Base-by-base conservation (phyloP, 2,329 filamentous ascomycete species). In the Pestalotiopsis sp. region DNA sequence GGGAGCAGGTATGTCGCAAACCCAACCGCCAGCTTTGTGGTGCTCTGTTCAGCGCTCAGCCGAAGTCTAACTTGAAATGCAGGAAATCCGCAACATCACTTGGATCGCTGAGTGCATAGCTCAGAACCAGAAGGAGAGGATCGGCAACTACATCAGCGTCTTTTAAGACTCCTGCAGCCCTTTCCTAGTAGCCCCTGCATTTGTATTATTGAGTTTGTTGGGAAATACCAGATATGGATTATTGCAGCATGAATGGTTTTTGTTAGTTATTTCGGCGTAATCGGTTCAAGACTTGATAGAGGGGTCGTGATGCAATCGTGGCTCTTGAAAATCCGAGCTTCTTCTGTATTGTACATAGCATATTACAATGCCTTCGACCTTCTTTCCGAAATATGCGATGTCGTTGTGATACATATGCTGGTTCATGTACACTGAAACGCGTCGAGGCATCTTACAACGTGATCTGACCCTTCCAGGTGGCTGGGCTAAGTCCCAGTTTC, bases 41-140 rank as follows among this genome's bases (percentile, higher is more conserved):
- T 31, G 17, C 23, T 3, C 36, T 3, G 20, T 14, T 41, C 17
- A 45, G 39, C 27, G 14, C 13, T 64, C 6, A 58, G 14, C 45
- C 6, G 14, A 58, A n/a, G 25, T 56, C 67, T 72, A 72, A 72
- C 72, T 64, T 52, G 66, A 67, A 78, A 83, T 23, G 6, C 71
- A 98, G 95, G 96, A 99, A 92, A 98, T 98, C 76, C 93, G 96
- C 73, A 99, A 99, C 83, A 97, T 99, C 78, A 98, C 96, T 65
- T 99, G 96, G 96, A 99, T 99, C 81, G 92, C 96, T 25, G 96
- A 99, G 83, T 99, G 96, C 84, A 99, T 99, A 88, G 96, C 96
- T 68, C 96, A 99, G 84, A 98, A 97, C 85, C 96, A 99, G 83
- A 99, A 99, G 86, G 96, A 99, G 82, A 90, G 96, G 79, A 98